Base-by-base conservation (phyloP, 1,284 basidiomycete species). In the Athelia psychrophila region DNA sequence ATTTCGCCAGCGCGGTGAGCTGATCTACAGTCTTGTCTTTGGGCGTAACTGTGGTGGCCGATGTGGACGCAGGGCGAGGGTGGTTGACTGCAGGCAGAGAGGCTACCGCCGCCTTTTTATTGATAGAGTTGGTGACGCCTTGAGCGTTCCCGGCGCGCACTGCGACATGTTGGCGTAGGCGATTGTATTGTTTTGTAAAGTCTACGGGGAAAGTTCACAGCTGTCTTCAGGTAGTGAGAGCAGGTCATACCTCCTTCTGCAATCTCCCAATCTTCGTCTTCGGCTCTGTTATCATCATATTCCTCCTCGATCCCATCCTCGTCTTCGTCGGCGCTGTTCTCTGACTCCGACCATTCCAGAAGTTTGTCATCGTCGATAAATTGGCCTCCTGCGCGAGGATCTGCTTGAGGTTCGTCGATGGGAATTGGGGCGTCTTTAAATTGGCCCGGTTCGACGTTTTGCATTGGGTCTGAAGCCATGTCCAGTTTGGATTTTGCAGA, bases 121-220 rank as follows among this genome's bases (percentile, higher is more conserved):
- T 75, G 38, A 75, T 70, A 2, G 81, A 70, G 13, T 83, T 83
- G 15, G 75, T 61, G 10, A 75, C 64, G 13, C 84, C 82, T 47
- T 82, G 75, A 1, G 81, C 84, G 51, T 75, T 79, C 5, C 88
- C 87, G 16, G 82, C 81, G 32, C 83, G 82, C 5, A 92, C 81
- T 23, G 86, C 86, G 53, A 87, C 80, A 64, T 95, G 90, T 65
- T 96, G 94, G 49, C 87, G 77, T 32, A 96, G 77, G 32, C 95
- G 88, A 69, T 97, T 98, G 73, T 92, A 98, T 63, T 96, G 93
- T 70, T 98, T 98, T 27, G 95, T 97, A 60, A 98, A 95, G 72
- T 98, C 95, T 96, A 61, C 15, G 50, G 52, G 24, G 53, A 55
- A 54, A 51, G 50, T 62, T 60, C 52, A 48, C 50, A 40, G 49